phyloP scores from a whole-genome alignment of 1,139 yeast species.

The Kodamaea plutei region DNA sequence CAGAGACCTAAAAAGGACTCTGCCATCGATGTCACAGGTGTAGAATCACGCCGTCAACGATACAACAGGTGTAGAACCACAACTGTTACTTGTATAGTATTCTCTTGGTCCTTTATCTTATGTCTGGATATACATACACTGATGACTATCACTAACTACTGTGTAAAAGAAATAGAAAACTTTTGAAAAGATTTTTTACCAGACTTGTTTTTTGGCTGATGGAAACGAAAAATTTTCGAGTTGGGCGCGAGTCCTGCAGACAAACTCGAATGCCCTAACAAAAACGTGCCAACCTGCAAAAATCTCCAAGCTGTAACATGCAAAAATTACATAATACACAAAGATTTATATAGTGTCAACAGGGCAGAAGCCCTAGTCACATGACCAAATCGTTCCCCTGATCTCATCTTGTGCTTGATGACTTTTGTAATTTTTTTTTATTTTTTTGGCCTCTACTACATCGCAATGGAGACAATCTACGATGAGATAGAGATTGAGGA shows the following conservation, averaged over 20 bases:
- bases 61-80: too few relatives aligned
- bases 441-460: too few relatives aligned
- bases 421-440: too few relatives aligned
- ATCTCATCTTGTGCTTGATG: too few relatives aligned
- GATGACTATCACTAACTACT: slow-evolving; percentile 17
- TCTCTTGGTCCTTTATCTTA: too few relatives aligned
- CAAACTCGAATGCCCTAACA: slow-evolving; percentile 3
- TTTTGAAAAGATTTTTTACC: slow-evolving; percentile 11
- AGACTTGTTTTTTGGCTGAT: slow-evolving; percentile 1
- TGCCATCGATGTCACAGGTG: too few relatives aligned
- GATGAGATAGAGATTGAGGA: slow-evolving; percentile 97
- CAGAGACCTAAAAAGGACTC: too few relatives aligned
- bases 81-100: too few relatives aligned
- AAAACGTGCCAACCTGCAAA: slow-evolving; percentile 1
- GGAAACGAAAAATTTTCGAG: slow-evolving; percentile 8
- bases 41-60: too few relatives aligned
- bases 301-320: too few relatives aligned
- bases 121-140: slow-evolving; percentile 13
- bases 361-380: slow-evolving; percentile 12
- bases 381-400: background rate
- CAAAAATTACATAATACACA: too few relatives aligned
- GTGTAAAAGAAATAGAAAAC: slow-evolving; percentile 14
- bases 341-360: too few relatives aligned
- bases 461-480: slow-evolving; percentile 65
- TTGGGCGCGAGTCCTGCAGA: slow-evolving; percentile 3